These are phyloP conservation scores for Takakia lepidozioides DNA, from an alignment of 225 moss, liverwort and hornwort species.

Conservation along the genomic window DNA sequence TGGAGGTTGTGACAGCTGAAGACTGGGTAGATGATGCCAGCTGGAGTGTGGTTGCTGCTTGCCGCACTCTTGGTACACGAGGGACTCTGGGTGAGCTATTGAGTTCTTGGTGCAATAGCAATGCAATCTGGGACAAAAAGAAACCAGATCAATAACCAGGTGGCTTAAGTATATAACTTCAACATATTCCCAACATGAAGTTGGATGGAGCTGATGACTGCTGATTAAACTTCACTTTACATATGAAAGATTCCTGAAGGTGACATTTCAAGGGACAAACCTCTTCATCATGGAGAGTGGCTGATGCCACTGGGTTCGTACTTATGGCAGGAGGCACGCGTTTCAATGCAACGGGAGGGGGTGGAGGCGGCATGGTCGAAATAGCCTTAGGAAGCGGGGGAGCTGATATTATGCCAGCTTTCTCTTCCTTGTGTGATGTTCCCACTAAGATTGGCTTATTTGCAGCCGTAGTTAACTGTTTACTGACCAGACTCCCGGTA, in stretches of 20 bases:
- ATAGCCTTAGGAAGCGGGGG: conserved; percentile 22
- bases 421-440: conserved; percentile 27
- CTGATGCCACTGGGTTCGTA: conserved; percentile 10
- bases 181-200: not conserved
- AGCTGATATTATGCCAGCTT: conserved; percentile 16
- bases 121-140: conserved; percentile 26
- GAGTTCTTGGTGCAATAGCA: conserved; percentile 43
- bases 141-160: too few species aligned
- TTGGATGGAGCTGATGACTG: not conserved
- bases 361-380: conserved; percentile 30
- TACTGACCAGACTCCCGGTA: conserved; percentile 2
- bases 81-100: conserved; percentile 54
- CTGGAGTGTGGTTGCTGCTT: conserved; percentile 18
- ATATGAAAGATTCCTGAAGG: too few species aligned
- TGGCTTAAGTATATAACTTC: too few species aligned
- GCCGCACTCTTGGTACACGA: conserved; percentile 43
- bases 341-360: conserved; percentile 22
- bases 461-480: conserved; percentile 4
- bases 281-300: conserved; percentile 49
- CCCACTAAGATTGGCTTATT: conserved; percentile 11
- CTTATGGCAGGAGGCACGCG: conserved; percentile 30
- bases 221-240: too few species aligned
- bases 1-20: conserved; percentile 18
- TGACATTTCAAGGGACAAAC: too few species aligned
- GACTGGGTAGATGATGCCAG: conserved; percentile 16